A percentile compares a stretch with the other conserved stretches of the same genome.
Evolutionary conservation across 441 rosid species (phyloP).

Genomic region (Cnidoscolus chayamansa): DNA sequence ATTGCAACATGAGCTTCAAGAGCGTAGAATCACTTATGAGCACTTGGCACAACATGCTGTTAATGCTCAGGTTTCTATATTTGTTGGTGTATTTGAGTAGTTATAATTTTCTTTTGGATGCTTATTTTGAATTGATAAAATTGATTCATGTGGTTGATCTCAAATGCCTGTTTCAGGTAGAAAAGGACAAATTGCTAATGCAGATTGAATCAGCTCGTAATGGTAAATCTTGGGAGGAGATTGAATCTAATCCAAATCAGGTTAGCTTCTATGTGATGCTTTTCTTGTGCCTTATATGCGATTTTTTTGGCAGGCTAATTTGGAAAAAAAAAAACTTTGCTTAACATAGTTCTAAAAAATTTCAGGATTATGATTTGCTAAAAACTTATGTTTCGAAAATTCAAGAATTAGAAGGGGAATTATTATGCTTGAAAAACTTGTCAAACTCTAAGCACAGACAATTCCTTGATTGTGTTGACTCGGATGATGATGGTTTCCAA

Average conservation of each 20-base stretch:
- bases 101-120: slow-evolving; percentile 3
- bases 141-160: slow-evolving; percentile 10
- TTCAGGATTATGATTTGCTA: slow-evolving; percentile 70
- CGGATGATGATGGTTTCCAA: slow-evolving; percentile 58
- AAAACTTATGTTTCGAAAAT: slow-evolving; percentile 71
- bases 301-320: slow-evolving; percentile 1
- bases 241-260: slow-evolving; percentile 57
- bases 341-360: slow-evolving; percentile 23
- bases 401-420: slow-evolving; percentile 89
- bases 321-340: slow-evolving; percentile 1
- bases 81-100: neutral
- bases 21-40: slow-evolving; percentile 60
- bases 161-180: slow-evolving; percentile 51
- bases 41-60: slow-evolving; percentile 70
- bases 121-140: neutral
- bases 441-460: slow-evolving; percentile 41
- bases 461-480: slow-evolving; percentile 44
- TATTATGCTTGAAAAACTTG: slow-evolving; percentile 51
- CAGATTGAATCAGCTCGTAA: slow-evolving; percentile 73
- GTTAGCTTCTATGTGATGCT: slow-evolving; percentile 29
- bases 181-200: slow-evolving; percentile 81
- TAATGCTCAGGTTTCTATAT: slow-evolving; percentile 70
- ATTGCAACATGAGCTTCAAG: slow-evolving; percentile 73
- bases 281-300: slow-evolving; percentile 10
- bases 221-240: slow-evolving; percentile 92